These are phyloP conservation scores for Trichophyton benhamiae DNA, from an alignment of 2,329 filamentous ascomycete species.

Conservation along the genomic window DNA sequence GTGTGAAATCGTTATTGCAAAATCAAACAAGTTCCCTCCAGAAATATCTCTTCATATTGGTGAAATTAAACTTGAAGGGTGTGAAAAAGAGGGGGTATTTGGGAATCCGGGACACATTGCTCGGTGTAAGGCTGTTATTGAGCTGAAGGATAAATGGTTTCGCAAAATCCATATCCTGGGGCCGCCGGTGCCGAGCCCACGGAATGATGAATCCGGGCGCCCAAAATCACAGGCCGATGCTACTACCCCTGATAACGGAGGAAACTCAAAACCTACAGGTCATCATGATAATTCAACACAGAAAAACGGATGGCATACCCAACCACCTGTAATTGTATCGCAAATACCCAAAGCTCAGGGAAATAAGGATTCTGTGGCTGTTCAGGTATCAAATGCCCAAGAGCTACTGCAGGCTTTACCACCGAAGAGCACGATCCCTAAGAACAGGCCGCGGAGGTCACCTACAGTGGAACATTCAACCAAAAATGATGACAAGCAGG, in stretches of 20 bases:
- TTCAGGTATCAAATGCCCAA: background rate
- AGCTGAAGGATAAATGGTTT: constrained; percentile 4
- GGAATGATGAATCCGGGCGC: background rate
- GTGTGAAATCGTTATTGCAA: constrained; percentile 25
- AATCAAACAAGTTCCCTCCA: constrained; percentile 8
- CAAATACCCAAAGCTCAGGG: background rate
- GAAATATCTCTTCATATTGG: constrained; percentile 17
- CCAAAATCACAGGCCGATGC: background rate
- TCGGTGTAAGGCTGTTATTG: constrained; percentile 7
- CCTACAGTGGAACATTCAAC: background rate
- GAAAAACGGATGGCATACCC: background rate
- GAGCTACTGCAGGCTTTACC: background rate
- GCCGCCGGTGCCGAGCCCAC: background rate
- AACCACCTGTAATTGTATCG: background rate
- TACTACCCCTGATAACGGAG: background rate
- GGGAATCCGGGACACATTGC: constrained; percentile 17
- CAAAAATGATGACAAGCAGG: background rate
- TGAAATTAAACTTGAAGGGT: constrained; percentile 18
- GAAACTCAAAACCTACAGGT: background rate
- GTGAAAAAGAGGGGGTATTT: constrained; percentile 18
- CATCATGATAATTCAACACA: background rate
- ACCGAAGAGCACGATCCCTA: background rate
- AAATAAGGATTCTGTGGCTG: background rate
- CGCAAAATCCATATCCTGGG: background rate
- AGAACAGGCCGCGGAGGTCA: background rate